phyloP scores from a whole-genome alignment of 192 early-diverging fungal genomes.

The Geosiphon pyriformis region DNA sequence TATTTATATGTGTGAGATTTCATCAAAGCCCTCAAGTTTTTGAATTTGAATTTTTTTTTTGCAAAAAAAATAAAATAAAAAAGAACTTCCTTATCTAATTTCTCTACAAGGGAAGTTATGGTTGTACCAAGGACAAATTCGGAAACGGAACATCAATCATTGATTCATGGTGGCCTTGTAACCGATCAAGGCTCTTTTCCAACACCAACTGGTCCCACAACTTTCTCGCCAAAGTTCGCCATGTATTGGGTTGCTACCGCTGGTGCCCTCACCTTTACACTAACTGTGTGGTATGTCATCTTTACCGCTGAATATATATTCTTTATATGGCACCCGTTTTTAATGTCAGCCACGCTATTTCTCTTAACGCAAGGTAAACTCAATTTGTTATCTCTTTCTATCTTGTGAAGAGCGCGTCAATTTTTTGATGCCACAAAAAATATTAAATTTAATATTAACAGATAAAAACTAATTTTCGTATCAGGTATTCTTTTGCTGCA shows the following conservation, averaged over 20 bases:
- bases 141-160: too few species aligned
- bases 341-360: constrained; percentile 27
- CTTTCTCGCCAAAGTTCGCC: constrained; percentile 4
- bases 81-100: too few species aligned
- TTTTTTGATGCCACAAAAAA: too few species aligned
- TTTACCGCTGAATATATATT: constrained; percentile 19
- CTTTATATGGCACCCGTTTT: constrained; percentile 32
- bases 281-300: constrained; percentile 24
- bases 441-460: too few species aligned
- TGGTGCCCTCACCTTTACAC: constrained; percentile 28
- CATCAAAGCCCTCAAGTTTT: too few species aligned
- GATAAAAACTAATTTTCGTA: neutral
- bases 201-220: neutral
- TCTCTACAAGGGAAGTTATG: too few species aligned
- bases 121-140: too few species aligned
- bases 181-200: neutral
- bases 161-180: neutral
- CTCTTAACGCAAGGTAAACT: constrained; percentile 29
- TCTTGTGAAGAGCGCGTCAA: too few species aligned
- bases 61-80: too few species aligned
- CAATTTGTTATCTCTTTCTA: neutral
- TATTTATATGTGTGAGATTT: too few species aligned
- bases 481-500: constrained; percentile 33
- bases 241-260: constrained; percentile 1
- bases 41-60: too few species aligned